Conservation (phyloP, 1,139 yeast species). For the Kurtzmaniella natalensis region DNA sequence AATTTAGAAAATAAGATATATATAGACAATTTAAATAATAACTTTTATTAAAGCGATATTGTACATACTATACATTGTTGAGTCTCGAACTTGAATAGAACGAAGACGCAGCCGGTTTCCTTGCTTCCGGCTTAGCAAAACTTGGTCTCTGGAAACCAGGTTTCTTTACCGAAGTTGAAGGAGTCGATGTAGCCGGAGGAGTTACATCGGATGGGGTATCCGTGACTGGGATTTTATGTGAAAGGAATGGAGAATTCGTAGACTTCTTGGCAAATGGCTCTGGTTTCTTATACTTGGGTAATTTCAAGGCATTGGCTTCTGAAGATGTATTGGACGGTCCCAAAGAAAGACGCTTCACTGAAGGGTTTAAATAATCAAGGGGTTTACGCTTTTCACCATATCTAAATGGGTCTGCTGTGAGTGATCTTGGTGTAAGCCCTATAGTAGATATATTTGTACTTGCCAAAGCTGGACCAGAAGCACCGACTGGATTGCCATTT, state of each 20-base stretch:
- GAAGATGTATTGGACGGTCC: slow-evolving; percentile 1
- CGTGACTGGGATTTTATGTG: slow-evolving; percentile 22
- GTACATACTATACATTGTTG: slow-evolving; percentile 7
- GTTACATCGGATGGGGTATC: slow-evolving; percentile 8
- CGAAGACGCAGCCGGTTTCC: slow-evolving; percentile 20
- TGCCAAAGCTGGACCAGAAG: neutral
- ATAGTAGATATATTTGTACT: slow-evolving; percentile 3
- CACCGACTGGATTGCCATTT: slow-evolving; percentile 3
- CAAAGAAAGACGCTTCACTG: slow-evolving; percentile 3
- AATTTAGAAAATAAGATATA: slow-evolving; percentile 4
- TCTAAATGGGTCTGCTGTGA: slow-evolving; percentile 13
- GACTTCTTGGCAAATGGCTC: slow-evolving; percentile 10
- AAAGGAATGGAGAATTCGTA: slow-evolving; percentile 31
- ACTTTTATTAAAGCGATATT: slow-evolving; percentile 3
- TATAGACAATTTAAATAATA: neutral
- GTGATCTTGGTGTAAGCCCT: slow-evolving; percentile 8
- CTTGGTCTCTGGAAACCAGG: slow-evolving; percentile 46
- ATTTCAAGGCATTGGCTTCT: slow-evolving; percentile 18
- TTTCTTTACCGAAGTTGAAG: slow-evolving; percentile 34
- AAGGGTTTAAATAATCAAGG: slow-evolving; percentile 3
- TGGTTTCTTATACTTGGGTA: slow-evolving; percentile 41
- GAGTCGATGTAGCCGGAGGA: slow-evolving; percentile 5
- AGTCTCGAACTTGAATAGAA: slow-evolving; percentile 14
- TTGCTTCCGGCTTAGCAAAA: slow-evolving; percentile 13
- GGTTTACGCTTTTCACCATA: slow-evolving; percentile 6